These are phyloP conservation scores for Schrenkiella parvula DNA, from an alignment of 345 rosid species.

Conservation along the genomic window DNA sequence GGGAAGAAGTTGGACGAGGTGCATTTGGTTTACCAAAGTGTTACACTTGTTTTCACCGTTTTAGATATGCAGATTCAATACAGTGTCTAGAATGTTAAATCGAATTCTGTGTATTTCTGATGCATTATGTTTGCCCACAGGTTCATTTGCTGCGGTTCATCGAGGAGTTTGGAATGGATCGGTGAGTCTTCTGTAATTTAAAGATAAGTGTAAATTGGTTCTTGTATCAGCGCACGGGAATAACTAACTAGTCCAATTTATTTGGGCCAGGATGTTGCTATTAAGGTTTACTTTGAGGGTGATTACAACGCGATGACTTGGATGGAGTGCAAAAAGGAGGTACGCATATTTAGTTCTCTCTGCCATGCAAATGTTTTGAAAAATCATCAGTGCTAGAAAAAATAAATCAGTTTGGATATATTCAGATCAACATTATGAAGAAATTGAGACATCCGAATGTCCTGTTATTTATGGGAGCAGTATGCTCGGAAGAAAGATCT, in stretches of 20 bases:
- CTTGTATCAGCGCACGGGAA: neutral
- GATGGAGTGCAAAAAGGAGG: conserved; percentile 79
- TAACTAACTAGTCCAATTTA: conserved; percentile 1
- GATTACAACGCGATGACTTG: conserved; percentile 53
- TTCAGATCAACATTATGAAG: conserved; percentile 76
- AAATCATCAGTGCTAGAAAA: neutral
- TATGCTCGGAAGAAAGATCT: conserved; percentile 60
- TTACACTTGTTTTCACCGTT: conserved; percentile 1
- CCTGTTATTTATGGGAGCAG: conserved; percentile 91
- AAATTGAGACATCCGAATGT: conserved; percentile 91
- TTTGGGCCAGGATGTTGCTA: conserved; percentile 70
- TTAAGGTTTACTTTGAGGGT: conserved; percentile 68
- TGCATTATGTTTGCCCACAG: conserved; percentile 27
- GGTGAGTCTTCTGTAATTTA: conserved; percentile 34
- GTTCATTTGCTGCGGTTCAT: conserved; percentile 71
- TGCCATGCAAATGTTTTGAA: neutral
- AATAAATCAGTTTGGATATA: neutral
- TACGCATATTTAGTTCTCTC: conserved; percentile 22
- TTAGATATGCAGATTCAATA: neutral
- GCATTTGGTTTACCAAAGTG: conserved; percentile 13
- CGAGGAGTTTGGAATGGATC: conserved; percentile 87
- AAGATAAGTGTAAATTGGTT: neutral
- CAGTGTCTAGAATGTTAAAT: neutral
- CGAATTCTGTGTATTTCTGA: neutral
- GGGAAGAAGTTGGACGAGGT: conserved; percentile 89